Conservation (phyloP, 2,329 filamentous ascomycete genomes). For the Curvularia hawaiiensis region DNA sequence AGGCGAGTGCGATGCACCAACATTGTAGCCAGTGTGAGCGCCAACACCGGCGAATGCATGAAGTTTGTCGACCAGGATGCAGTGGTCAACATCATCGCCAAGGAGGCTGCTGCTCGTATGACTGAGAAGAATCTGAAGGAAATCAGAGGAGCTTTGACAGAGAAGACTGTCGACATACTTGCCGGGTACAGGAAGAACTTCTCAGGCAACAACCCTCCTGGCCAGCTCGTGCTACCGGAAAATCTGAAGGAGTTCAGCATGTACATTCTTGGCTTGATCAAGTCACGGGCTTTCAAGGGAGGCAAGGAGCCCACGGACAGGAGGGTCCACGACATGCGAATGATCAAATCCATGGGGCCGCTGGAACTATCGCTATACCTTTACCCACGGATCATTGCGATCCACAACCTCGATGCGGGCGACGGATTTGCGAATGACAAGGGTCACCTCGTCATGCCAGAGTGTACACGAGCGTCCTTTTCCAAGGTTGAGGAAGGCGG, state of each 20-base stretch:
- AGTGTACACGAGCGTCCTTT: constrained; percentile 80
- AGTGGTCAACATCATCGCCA: constrained; percentile 84
- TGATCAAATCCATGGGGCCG: constrained; percentile 86
- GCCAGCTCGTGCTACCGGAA: constrained; percentile 93
- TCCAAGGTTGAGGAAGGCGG: constrained; percentile 89
- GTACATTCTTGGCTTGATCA: constrained; percentile 90
- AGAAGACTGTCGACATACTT: constrained; percentile 91
- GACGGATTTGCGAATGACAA: constrained; percentile 95
- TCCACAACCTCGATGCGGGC: constrained; percentile 85
- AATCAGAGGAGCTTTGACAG: constrained; percentile 79
- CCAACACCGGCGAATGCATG: constrained; percentile 81
- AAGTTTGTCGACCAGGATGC: constrained; percentile 97
- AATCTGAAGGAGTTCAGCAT: constrained; percentile 96
- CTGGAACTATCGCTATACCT: constrained; percentile 88
- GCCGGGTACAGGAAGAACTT: constrained; percentile 93
- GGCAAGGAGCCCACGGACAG: constrained; percentile 90
- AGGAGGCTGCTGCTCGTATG: constrained; percentile 90
- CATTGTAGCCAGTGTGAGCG: constrained; percentile 88
- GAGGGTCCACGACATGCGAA: constrained; percentile 86
- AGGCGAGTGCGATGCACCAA: constrained; percentile 92
- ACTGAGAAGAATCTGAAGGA: constrained; percentile 80
- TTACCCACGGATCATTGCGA: constrained; percentile 88
- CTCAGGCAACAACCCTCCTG: constrained; percentile 82
- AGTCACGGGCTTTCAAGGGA: constrained; percentile 90
- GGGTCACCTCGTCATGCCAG: constrained; percentile 84